Evolutionary conservation across 331 rosid species (phyloP), one percentile per base, ranked within the genome.

Genomic region (Malus hybrid): DNA sequence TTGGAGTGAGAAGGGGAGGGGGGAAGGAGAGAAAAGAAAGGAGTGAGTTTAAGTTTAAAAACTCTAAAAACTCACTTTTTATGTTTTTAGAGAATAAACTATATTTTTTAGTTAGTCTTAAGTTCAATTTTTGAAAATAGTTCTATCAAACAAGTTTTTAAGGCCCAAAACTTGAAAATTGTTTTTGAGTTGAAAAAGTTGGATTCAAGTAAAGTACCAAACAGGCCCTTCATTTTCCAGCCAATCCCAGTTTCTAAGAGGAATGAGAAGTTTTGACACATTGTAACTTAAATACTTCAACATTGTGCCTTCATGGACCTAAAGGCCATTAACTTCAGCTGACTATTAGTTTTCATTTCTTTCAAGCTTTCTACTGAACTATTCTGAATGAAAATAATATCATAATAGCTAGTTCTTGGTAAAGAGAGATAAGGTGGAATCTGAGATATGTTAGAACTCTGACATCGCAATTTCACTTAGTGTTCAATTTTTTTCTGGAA

Each of bases 301-400:
- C 18, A 72, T 68, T 79, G 44, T 6, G 36, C 58, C 55, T 28
- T 62, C 28, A 33, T 67, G 68, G 69, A 72, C 62, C 73, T 39
- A 68, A 70, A 15, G 34, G 34, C 16, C 50, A 5, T 69, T 48
- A 46, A 8, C 33, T 50, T 33, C 71, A 20, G 28, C 72, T 26
- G 7, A 62, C 44, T 12, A 16, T 15, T 11, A 18, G 3, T n/a
- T 73, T 79, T 19, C 20, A 53, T 26, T 36, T 65, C 32, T 63
- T 53, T 30, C 63, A 74, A 29, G 24, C 44, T 19, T 74, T 33
- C 34, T 58, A 57, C 0, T 12, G 18, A 66, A 52, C 20, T 34
- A 48, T 34, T 22, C 33, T 72, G 13, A 34, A 8, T 36, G 56
- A 20, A 57, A 72, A 18, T 8, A 58, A 32, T 20, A 63, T 20